A percentile compares a stretch with the other conserved stretches of the same genome.
Evolutionary conservation across 108 stramenopile species (phyloP).

Genomic region (Pseudonitzschia multiseries): DNA sequence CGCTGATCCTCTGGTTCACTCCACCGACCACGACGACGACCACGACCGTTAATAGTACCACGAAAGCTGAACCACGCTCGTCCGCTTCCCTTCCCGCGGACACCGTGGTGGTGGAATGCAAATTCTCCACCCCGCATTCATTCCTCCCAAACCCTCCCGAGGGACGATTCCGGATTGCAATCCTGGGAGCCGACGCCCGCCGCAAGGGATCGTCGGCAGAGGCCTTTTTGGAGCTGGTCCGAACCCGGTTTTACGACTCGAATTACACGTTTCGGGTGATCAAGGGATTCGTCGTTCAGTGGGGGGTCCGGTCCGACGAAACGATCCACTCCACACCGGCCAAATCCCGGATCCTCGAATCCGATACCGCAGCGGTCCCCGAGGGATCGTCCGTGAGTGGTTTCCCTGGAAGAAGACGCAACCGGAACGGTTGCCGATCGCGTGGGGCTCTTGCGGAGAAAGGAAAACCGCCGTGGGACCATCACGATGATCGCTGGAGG

Average conservation of each 20-base stretch:
- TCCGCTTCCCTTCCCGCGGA: not conserved
- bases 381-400: not conserved
- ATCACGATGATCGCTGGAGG: conserved; percentile 16
- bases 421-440: not conserved
- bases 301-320: not conserved
- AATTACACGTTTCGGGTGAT: conserved; percentile 17
- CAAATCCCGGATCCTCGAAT: not conserved
- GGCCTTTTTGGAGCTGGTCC: not conserved
- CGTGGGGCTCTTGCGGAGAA: not conserved
- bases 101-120: not conserved
- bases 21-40: not conserved
- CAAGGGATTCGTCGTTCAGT: conserved; percentile 13
- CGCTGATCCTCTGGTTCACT: conserved; percentile 3
- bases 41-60: not conserved
- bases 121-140: conserved; percentile 7
- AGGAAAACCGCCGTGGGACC: conserved; percentile 4
- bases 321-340: not conserved
- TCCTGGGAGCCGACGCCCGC: too few species aligned
- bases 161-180: not conserved
- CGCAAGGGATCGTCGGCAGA: conserved; percentile 3
- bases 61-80: not conserved
- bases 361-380: not conserved
- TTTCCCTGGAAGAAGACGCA: not conserved
- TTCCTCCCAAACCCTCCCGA: not conserved
- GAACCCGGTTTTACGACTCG: not conserved